These are phyloP conservation scores for Candida tetrigidarum DNA, from an alignment of 1,139 yeast genomes.

Conservation along the genomic window DNA sequence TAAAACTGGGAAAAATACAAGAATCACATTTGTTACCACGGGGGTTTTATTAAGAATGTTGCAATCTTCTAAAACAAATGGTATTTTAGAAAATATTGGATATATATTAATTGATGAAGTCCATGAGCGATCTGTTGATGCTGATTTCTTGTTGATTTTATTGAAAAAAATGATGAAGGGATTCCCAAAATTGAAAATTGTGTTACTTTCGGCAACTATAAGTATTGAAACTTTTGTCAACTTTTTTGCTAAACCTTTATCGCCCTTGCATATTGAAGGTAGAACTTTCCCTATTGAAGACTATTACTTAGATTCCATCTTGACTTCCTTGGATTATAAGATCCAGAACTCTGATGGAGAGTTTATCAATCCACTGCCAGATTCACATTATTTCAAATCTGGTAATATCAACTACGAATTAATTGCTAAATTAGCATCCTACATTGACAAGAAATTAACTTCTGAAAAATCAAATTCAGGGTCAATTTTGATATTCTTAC, in stretches of 20 bases:
- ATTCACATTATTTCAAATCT: conserved; percentile 61
- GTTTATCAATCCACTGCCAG: conserved; percentile 57
- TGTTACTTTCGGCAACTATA: conserved; percentile 95
- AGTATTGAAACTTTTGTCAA: conserved; percentile 68
- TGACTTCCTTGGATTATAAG: conserved; percentile 57
- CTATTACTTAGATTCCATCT: conserved; percentile 66
- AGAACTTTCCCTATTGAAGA: conserved; percentile 91
- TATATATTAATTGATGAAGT: conserved; percentile 92
- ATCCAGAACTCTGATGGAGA: conserved; percentile 50
- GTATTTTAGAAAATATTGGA: conserved; percentile 54
- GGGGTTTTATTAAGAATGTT: conserved; percentile 90
- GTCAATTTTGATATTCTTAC: conserved; percentile 81
- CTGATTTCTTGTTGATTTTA: conserved; percentile 81
- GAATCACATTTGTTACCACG: conserved; percentile 85
- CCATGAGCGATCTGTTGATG: conserved; percentile 91
- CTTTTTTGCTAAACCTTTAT: conserved; percentile 56
- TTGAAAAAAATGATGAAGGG: conserved; percentile 59
- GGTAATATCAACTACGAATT: conserved; percentile 80
- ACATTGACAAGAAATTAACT: conserved; percentile 54
- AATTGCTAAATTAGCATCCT: conserved; percentile 56
- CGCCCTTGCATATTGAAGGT: conserved; percentile 83
- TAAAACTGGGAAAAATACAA: conserved; percentile 61
- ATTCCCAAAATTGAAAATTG: conserved; percentile 61
- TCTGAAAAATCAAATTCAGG: conserved; percentile 54
- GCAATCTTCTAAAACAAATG: conserved; percentile 47